Conservation (phyloP, 371 early-diverging fungal species). For the Rhizomucor miehei region DNA sequence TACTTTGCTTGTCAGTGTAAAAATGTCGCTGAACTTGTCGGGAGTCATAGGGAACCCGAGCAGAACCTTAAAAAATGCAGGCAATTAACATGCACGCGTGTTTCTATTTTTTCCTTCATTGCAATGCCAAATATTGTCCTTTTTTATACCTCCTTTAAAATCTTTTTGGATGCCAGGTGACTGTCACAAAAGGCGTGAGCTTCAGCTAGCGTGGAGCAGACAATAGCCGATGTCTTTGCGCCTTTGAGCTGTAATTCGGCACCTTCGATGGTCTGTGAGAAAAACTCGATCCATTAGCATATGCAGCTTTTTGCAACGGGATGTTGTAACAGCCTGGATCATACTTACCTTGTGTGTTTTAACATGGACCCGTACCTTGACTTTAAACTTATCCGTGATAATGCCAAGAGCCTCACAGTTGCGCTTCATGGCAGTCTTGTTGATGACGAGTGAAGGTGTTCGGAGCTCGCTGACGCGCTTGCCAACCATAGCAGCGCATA, state of each 20-base stretch:
- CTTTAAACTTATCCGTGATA: constrained; percentile 16
- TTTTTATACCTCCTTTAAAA: constrained; percentile 28
- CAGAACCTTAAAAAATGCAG: constrained; percentile 16
- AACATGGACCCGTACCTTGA: constrained; percentile 39
- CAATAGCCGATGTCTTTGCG: constrained; percentile 37
- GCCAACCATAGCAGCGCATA: constrained; percentile 18
- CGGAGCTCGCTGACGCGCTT: constrained; percentile 32
- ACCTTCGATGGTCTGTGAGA: constrained; percentile 32
- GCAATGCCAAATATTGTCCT: background rate
- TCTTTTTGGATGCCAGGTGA: constrained; percentile 14
- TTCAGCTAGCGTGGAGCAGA: constrained; percentile 45
- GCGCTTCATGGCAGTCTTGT: constrained; percentile 24
- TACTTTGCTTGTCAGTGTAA: constrained; percentile 21
- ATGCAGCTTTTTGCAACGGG: background rate
- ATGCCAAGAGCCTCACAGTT: constrained; percentile 28
- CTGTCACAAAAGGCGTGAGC: constrained; percentile 33
- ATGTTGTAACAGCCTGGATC: background rate
- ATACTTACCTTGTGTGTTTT: constrained; percentile 48
- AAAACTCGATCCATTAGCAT: background rate
- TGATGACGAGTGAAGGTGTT: constrained; percentile 38
- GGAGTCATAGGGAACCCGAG: constrained; percentile 42
- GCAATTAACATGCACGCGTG: background rate
- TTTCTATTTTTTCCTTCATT: background rate
- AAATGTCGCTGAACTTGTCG: constrained; percentile 31
- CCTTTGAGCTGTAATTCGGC: constrained; percentile 32